Base-by-base conservation (phyloP, 2,329 filamentous ascomycete species). In the Ophiostoma novo-ulmi region DNA sequence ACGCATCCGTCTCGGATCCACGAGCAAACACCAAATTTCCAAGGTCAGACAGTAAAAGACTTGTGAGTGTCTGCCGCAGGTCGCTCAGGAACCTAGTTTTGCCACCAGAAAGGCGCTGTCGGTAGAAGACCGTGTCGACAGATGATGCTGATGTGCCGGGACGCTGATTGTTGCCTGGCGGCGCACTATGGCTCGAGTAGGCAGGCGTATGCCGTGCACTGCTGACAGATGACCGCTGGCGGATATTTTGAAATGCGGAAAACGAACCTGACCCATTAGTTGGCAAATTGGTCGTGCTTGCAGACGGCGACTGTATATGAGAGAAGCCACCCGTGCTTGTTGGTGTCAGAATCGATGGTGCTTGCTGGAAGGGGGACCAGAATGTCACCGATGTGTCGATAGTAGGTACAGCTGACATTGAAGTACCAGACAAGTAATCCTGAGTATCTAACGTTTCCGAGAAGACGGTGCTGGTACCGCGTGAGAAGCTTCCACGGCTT, bases 1-100 rank as follows among this genome's bases (percentile, higher is more conserved):
- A 97, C 3, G 84, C 84, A 78, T 98, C 95, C 0, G 94, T 98
- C 81, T 99, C 95, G 61, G 93, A 97, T 3, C 95, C 95, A 68
- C 87, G 87, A n/a, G 89, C 88, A 79, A 96, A 95, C 1, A 97
- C 90, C 39, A 92, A 87, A 58, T 90, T 93, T 6, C 94, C 93
- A 4, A 98, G 84, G 78, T 99, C 95, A 68, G 94, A 98, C 36
- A 98, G 81, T 1, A 98, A 81, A 22, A 99, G 83, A 74, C 93
- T 94, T 1, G 90, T 94, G 55, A 98, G 81, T 0, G 89, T 91
- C 77, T 94, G 91, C 75, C 89, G 89, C 39, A 97, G 82, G 39
- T 93, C 90, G 8, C 87, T 83, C 70, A 97, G 81, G 78, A 97
- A 97, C n/a, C 84, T 85, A 3, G 87, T 83, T 80, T 95, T 96